These are phyloP conservation scores for Fusarium nodosum DNA, from an alignment of 2,329 filamentous ascomycete genomes.

Conservation along the genomic window DNA sequence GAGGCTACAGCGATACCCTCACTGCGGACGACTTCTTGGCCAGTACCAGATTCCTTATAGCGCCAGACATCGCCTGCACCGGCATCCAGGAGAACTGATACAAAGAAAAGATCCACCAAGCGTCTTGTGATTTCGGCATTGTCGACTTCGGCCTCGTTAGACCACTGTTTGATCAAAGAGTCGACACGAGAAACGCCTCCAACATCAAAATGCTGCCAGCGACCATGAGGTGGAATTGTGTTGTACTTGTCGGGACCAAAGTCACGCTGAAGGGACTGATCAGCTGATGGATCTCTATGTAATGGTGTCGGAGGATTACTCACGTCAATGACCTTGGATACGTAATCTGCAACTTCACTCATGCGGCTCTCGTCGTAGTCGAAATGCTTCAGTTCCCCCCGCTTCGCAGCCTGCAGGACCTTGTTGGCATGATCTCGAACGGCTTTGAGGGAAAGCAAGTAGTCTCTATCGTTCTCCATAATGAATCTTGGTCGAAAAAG, in stretches of 20 bases:
- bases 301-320: neutral
- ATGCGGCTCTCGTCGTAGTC: conserved; percentile 57
- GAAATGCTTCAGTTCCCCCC: conserved; percentile 58
- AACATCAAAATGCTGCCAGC: conserved; percentile 75
- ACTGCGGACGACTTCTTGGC: conserved; percentile 57
- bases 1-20: conserved; percentile 66
- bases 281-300: rapidly evolving
- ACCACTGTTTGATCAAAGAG: conserved; percentile 61
- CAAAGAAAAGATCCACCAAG: conserved; percentile 72
- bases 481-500: neutral
- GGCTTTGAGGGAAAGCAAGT: conserved; percentile 55
- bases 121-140: conserved; percentile 64
- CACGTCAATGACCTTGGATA: conserved; percentile 60
- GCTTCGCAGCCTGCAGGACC: conserved; percentile 55
- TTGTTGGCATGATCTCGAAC: conserved; percentile 54
- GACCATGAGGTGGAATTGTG: conserved; percentile 67
- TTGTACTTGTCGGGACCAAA: conserved; percentile 63
- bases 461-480: conserved; percentile 42
- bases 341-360: conserved; percentile 58
- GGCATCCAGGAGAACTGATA: conserved; percentile 70
- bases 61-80: conserved; percentile 65
- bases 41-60: conserved; percentile 58
- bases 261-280: conserved; percentile 57
- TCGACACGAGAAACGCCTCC: conserved; percentile 65
- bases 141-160: conserved; percentile 52